Evolutionary conservation across 345 rosid species (phyloP), one percentile per base, ranked within the genome.

Genomic region (Cochlearia excelsa): DNA sequence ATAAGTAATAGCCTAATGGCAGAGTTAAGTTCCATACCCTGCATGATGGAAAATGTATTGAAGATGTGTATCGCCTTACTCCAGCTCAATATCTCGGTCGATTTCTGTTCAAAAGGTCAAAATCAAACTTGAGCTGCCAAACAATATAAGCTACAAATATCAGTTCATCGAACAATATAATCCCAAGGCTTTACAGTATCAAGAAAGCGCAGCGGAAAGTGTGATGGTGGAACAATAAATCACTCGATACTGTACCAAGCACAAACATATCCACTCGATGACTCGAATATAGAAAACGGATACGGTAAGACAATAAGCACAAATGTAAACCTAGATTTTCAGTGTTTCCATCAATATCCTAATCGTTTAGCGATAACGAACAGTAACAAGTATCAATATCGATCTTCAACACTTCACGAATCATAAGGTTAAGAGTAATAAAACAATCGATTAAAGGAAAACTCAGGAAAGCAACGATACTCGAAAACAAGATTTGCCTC

Each of bases 21-120:
- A 63, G 64, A 56, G 59, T 50, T 62, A 56, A 70, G 59, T 70
- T 69, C 63, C 74, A 62, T 62, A 70, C 69, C 63, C 69, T 56
- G 69, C 74, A 70, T 70, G 64, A 70, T 50, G 69, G 68, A 70
- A 61, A 69, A 49, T 42, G 74, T 69, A 69, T 49, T 35, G 63
- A 62, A 67, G 74, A 63, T 57, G 74, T 63, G 49, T 54, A 63
- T 70, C 74, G 63, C 74, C 69, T 63, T 34, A 70, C 64, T 70
- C 74, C 74, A 63, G 64, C 74, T 70, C 74, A 70, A 35, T 56
- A 57, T 59, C 38, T 59, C 34, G n/a, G 37, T 63, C 50, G 74
- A 44, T 50, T 69, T 70, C 74, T 70, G 74, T 63, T 70, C 63
- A 63, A 63, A 62, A 56, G 38, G 54, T 6, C 43, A 56, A 70